These are phyloP conservation scores for Phytophthora pini DNA, from an alignment of 352 stramenopile species.

Conservation along the genomic window DNA sequence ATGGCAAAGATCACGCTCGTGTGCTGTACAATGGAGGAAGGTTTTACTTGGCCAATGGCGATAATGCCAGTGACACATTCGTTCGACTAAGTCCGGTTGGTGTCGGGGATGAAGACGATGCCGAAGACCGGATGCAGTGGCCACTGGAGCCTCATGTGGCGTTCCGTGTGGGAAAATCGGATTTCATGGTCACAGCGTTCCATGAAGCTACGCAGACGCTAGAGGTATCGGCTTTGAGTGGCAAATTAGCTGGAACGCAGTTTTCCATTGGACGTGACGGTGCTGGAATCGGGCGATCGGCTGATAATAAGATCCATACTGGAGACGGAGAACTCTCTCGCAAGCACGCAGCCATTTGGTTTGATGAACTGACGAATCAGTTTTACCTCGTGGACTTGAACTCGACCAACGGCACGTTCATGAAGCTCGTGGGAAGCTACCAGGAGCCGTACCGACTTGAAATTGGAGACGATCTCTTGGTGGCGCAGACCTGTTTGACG, in stretches of 20 bases:
- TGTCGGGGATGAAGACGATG: conserved; percentile 42
- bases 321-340: conserved; percentile 96
- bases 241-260: conserved; percentile 68
- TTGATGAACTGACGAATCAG: conserved; percentile 76
- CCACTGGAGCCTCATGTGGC: conserved; percentile 61
- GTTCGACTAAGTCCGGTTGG: conserved; percentile 58
- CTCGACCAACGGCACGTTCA: conserved; percentile 95
- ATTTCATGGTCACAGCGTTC: conserved; percentile 74
- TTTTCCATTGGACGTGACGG: conserved; percentile 90
- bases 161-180: conserved; percentile 84
- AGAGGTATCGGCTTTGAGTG: conserved; percentile 62
- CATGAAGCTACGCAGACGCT: conserved; percentile 61
- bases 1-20: conserved; percentile 53
- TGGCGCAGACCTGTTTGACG: conserved; percentile 96
- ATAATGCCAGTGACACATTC: conserved; percentile 70
- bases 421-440: conserved; percentile 95
- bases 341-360: conserved; percentile 94
- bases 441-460: conserved; percentile 92
- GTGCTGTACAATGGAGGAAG: conserved; percentile 61
- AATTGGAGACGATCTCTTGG: conserved; percentile 96
- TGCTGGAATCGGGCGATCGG: conserved; percentile 83
- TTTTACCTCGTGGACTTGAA: conserved; percentile 89
- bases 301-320: conserved; percentile 92
- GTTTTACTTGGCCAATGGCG: conserved; percentile 72
- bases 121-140: conserved; percentile 82